Base-by-base conservation (phyloP, 2,329 filamentous ascomycete genomes). In the Simplicillium sp. region DNA sequence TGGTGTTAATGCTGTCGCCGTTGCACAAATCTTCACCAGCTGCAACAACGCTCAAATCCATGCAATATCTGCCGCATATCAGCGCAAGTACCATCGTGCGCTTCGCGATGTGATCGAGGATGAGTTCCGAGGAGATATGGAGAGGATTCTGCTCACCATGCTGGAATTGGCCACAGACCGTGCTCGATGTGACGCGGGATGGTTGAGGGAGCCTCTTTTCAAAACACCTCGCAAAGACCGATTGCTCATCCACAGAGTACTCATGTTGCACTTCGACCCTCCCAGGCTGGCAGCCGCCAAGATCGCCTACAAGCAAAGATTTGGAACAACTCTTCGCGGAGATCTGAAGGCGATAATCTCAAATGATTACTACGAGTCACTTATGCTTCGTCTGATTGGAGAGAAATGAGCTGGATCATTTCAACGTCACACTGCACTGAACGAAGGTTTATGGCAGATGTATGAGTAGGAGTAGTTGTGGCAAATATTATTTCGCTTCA, bases 61-160 rank as follows among this genome's bases (percentile, higher is more conserved):
- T 7, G 49, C 57, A 18, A 47, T 61, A 11, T 44, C 43, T 46
- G 43, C 60, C 6, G 39, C 44, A 18, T 62, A 62, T 37, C 44
- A 47, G 34, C 44, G 45, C 12, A 61, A 60, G 42, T 61, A 60
- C 39, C 55, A 57, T 42, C 56, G 55, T 17, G 52, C 50, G 7
- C 46, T 62, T 7, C 49, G 57, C 35, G 50, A 54, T 1, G 56
- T 60, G 2, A 60, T 61, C 16, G 53, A 59, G 43, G 57, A 60
- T 45, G 57, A 59, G 41, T 60, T 61, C 45, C 50, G 50, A 1
- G 58, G 59, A 16, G 54, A 59, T 36, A 54, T 58, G 51, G 55
- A 60, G 37, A 58, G 61, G 7, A 55, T 53, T 0, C 44, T 62
- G 2, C 41, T 62, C 16, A 46, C 43, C 7, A 60, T 62, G 33